phyloP scores from a whole-genome alignment of 495 filamentous ascomycete species.

The Evansstolkia leycettana region DNA sequence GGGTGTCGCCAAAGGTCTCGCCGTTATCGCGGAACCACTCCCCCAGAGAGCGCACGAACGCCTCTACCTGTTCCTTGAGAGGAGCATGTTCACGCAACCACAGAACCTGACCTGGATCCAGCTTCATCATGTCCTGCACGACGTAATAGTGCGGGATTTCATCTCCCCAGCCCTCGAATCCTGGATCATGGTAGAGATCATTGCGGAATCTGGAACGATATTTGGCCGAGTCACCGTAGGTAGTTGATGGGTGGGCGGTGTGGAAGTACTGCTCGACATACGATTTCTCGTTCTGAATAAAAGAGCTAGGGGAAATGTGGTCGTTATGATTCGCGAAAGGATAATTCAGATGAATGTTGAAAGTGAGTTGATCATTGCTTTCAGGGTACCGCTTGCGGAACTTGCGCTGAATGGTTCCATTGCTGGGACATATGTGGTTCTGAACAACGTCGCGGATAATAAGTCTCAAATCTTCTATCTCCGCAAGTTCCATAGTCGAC shows the following conservation, averaged over 20 bases:
- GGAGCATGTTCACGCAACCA: constrained; percentile 41
- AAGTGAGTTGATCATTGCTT: constrained; percentile 31
- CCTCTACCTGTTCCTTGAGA: constrained; percentile 41
- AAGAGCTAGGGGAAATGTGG: not conserved
- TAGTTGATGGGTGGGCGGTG: constrained; percentile 7
- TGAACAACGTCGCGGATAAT: constrained; percentile 40
- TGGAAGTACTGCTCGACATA: constrained; percentile 17
- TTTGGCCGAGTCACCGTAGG: constrained; percentile 4
- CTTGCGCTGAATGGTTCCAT: constrained; percentile 44
- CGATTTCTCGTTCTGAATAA: no score
- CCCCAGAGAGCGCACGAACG: constrained; percentile 35
- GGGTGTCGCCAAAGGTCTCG: constrained; percentile 43
- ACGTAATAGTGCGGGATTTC: constrained; percentile 52
- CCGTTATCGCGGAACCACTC: constrained; percentile 56
- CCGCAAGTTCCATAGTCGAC: constrained; percentile 38
- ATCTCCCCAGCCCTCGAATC: constrained; percentile 45
- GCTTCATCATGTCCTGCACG: constrained; percentile 55
- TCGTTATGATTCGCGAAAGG: constrained; percentile 11
- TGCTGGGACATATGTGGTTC: constrained; percentile 47
- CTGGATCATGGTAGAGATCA: constrained; percentile 27
- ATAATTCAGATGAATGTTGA: constrained; percentile 43
- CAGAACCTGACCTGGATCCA: constrained; percentile 45
- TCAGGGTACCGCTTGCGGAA: constrained; percentile 44
- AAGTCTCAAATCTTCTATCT: constrained; percentile 41
- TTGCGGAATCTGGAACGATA: constrained; percentile 19